Evolutionary conservation across 1,139 yeast genomes (phyloP).

Genomic region (Protomyces macrosporus): DNA sequence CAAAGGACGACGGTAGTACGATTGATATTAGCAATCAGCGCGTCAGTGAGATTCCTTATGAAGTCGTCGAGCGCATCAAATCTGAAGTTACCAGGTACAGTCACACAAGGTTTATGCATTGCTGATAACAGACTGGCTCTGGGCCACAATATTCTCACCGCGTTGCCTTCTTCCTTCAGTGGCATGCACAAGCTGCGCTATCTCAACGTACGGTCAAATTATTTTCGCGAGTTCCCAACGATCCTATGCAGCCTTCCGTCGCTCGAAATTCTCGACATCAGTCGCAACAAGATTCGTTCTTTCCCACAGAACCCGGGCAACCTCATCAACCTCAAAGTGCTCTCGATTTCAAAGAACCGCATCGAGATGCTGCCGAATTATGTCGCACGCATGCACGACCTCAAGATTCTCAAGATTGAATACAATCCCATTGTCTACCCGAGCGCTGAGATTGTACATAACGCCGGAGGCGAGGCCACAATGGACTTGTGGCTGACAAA

Average conservation of each 20-base stretch:
- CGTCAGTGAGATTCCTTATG: slow-evolving; percentile 40
- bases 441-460: slow-evolving; percentile 42
- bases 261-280: slow-evolving; percentile 64
- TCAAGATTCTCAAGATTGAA: slow-evolving; percentile 64
- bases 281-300: slow-evolving; percentile 50
- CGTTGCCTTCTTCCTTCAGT: slow-evolving; percentile 36
- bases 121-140: slow-evolving; percentile 21
- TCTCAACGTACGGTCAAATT: slow-evolving; percentile 62
- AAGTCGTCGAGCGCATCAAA: slow-evolving; percentile 42
- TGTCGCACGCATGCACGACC: slow-evolving; percentile 49
- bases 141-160: slow-evolving; percentile 27
- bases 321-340: slow-evolving; percentile 44
- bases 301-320: slow-evolving; percentile 45
- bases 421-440: slow-evolving; percentile 61
- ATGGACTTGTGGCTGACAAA: slow-evolving; percentile 55
- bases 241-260: slow-evolving; percentile 44
- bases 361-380: slow-evolving; percentile 56
- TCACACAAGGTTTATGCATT: not conserved
- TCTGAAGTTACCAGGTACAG: slow-evolving; percentile 46
- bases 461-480: slow-evolving; percentile 36
- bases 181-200: slow-evolving; percentile 50
- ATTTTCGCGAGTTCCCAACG: slow-evolving; percentile 51
- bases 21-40: slow-evolving; percentile 38
- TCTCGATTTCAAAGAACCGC: slow-evolving; percentile 60
- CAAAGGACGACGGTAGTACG: slow-evolving; percentile 25